Evolutionary conservation across 2,329 filamentous ascomycete genomes (phyloP), one percentile per base, ranked within the genome.

Genomic region (Hypoxylon sp.): DNA sequence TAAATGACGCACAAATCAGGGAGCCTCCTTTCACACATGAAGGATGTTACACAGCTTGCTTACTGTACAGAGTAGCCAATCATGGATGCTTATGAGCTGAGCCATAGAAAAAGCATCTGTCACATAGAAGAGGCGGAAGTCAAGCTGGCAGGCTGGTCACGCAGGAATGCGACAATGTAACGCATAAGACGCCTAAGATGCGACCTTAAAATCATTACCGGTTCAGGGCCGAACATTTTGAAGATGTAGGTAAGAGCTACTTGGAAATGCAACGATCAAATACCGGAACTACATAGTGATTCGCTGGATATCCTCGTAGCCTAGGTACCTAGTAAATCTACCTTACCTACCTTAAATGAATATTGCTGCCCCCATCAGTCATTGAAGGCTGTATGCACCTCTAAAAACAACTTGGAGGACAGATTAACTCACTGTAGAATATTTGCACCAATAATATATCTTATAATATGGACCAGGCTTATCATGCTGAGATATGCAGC

Each of bases 21-120:
- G 5, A 19, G 7, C n/a, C 1, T 41, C 2, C 7, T 41, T 41
- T 7, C 2, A 41, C 38, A 19, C n/a, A 7, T 41, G n/a, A 41
- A 41, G 7, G n/a, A 41, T 41, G 55, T 59, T 41, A 50, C 55
- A 59, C 55, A 19, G 14, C 45, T 59, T 50, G 55, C 55, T 59
- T 59, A 59, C 56, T 59, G 25, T 45, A n/a, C 9, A 46, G 13
- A 19, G 19, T 45, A 7, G 36, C 10, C 41, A 45, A 46, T 55
- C 19, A 43, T 14, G 7, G 21, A 19, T 11, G 17, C 21, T 11
- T 43, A 21, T 43, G 6, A 21, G 38, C 17, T 17, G 2, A 5
- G n/a, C 38, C n/a, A 9, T 41, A 2, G 38, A 30, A 30, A 6
- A 30, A 30, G 6, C 9, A 30, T 19, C 13, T 19, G 38, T n/a